phyloP scores from a whole-genome alignment of 768 basidiomycete genomes.

The Rubroboletus pulcherrimus region DNA sequence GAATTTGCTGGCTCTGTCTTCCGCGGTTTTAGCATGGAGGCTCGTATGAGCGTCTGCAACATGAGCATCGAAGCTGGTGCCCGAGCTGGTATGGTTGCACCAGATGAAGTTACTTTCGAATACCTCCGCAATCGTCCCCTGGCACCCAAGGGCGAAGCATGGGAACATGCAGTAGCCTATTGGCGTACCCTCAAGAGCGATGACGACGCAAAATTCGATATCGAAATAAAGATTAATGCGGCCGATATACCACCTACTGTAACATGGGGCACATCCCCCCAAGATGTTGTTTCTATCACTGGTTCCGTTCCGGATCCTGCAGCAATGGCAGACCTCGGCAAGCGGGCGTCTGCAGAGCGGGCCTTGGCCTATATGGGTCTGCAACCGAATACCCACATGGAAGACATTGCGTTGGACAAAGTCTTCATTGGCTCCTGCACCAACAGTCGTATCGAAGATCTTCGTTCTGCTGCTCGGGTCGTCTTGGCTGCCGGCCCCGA shows the following conservation, averaged over 20 bases:
- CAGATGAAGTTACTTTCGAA: conserved; percentile 81
- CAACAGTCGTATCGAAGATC: conserved; percentile 90
- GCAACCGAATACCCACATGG: conserved; percentile 69
- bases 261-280: conserved; percentile 91
- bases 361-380: conserved; percentile 88
- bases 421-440: conserved; percentile 95
- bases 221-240: conserved; percentile 74
- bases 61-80: conserved; percentile 96
- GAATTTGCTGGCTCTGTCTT: conserved; percentile 91
- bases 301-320: conserved; percentile 77
- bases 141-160: conserved; percentile 77
- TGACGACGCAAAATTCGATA: conserved; percentile 80
- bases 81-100: conserved; percentile 89
- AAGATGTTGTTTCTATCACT: conserved; percentile 82
- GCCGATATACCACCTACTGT: conserved; percentile 87
- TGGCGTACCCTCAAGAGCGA: conserved; percentile 81
- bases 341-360: conserved; percentile 67
- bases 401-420: conserved; percentile 79
- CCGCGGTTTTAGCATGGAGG: conserved; percentile 84
- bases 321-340: conserved; percentile 57
- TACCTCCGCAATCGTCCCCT: conserved; percentile 82
- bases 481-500: conserved; percentile 69
- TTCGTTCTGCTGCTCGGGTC: conserved; percentile 73
- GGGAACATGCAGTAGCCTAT: conserved; percentile 83
- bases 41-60: conserved; percentile 87